A percentile compares a stretch with the other conserved stretches of the same genome.
Evolutionary conservation across 305 asterid species (phyloP).

Genomic region (Ajuga reptans): DNA sequence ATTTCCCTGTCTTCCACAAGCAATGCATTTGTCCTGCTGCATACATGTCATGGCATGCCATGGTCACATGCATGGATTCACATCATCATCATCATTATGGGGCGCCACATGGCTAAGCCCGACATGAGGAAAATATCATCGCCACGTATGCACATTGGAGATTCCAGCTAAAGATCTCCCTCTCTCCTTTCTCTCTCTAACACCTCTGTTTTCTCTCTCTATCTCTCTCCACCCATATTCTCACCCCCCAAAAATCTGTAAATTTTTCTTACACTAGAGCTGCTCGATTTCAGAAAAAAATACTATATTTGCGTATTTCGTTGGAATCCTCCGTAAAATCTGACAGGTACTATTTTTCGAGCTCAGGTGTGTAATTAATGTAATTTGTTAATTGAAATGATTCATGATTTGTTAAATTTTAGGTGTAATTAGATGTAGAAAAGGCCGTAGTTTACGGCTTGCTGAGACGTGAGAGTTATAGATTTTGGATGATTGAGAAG

Average conservation of each 20-base stretch:
- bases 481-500: conserved; percentile 4
- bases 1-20: too few relatives aligned
- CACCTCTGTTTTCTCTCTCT: conserved; percentile 20
- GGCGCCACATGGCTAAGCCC: conserved; percentile 45
- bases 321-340: conserved; percentile 2
- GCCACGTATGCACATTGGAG: conserved; percentile 63
- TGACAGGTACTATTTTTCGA: conserved; percentile 20
- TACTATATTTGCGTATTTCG: neutral
- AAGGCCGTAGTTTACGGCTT: conserved; percentile 9
- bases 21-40: too few relatives aligned
- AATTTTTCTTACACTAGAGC: conserved; percentile 3
- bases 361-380: neutral
- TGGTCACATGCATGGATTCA: neutral
- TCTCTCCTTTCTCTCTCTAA: conserved; percentile 25
- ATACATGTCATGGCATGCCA: neutral
- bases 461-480: neutral
- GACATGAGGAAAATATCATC: conserved; percentile 63
- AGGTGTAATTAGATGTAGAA: conserved; percentile 21
- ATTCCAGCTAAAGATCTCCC: conserved; percentile 67
- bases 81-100: conserved; percentile 3
- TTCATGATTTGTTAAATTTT: neutral
- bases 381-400: neutral
- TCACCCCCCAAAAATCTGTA: conserved; percentile 17
- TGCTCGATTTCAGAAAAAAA: neutral
- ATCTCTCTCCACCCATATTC: conserved; percentile 48